A percentile compares a stretch with the other conserved stretches of the same genome.
Conservation (phyloP, 148 eudicot genomes). For the Vaccinium myrtillus region DNA sequence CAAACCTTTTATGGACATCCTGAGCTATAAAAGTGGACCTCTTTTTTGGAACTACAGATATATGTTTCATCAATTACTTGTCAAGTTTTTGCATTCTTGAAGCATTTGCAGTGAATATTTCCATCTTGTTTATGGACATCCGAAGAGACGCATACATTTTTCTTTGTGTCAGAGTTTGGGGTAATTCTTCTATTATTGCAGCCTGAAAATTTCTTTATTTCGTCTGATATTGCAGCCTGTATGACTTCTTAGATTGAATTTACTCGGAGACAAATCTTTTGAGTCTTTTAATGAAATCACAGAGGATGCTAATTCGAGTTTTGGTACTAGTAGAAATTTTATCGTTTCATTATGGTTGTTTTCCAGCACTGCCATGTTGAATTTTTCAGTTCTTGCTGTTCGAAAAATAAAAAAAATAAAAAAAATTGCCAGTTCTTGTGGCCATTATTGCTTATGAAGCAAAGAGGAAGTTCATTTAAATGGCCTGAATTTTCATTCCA, state of each 20-base stretch:
- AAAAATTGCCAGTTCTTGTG: neutral
- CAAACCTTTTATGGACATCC: neutral
- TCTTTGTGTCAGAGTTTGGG: neutral
- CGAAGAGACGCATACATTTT: neutral
- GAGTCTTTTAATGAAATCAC: neutral
- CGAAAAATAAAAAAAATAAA: no score
- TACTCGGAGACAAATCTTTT: neutral
- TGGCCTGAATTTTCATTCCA: neutral
- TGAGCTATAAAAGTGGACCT: neutral
- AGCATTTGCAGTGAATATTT: neutral
- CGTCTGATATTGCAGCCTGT: neutral
- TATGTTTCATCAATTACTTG: neutral
- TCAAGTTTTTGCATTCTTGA: neutral
- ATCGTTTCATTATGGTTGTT: constrained; percentile 2
- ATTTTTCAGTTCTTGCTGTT: neutral
- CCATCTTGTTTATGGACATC: neutral
- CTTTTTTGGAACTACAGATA: neutral
- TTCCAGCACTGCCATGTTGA: neutral
- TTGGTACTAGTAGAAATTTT: neutral
- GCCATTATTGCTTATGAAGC: neutral
- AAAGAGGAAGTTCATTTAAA: neutral
- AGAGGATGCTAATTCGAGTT: neutral
- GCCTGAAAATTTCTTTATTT: neutral
- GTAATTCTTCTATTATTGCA: neutral
- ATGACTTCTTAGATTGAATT: neutral